Percentiles rank a stretch among this genome's conserved stretches.
Conservation (phyloP, 192 early-diverging fungal genomes). For the Obelidium mucronatum region DNA sequence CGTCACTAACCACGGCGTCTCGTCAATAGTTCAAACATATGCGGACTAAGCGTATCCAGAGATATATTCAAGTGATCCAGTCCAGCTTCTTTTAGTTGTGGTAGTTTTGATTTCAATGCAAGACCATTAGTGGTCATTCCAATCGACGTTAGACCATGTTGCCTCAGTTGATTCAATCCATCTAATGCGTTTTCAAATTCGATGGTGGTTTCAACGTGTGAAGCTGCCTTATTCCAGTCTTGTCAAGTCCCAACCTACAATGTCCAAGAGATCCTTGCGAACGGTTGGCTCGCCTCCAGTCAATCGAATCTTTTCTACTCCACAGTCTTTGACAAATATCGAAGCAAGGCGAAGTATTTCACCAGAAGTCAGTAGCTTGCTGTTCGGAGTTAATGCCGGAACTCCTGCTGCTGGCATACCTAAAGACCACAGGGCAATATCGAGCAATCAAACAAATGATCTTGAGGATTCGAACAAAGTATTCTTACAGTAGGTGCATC, state of each 20-base stretch:
- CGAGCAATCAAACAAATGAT: background rate
- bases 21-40: constrained; percentile 90
- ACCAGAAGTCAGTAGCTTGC: constrained; percentile 74
- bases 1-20: constrained; percentile 70
- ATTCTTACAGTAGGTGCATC: constrained; percentile 97
- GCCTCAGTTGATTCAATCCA: constrained; percentile 76
- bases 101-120: constrained; percentile 85
- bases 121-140: constrained; percentile 97
- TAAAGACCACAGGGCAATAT: background rate
- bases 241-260: constrained; percentile 66
- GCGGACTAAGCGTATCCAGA: constrained; percentile 87
- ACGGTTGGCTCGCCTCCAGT: constrained; percentile 98
- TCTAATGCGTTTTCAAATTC: constrained; percentile 32
- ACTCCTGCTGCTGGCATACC: constrained; percentile 10
- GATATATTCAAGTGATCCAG: constrained; percentile 91
- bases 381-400: constrained; percentile 57
- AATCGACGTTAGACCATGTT: constrained; percentile 77
- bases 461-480: constrained; percentile 66
- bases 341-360: constrained; percentile 85
- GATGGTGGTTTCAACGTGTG: background rate
- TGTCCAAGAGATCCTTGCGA: constrained; percentile 85
- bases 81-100: constrained; percentile 70
- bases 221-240: background rate
- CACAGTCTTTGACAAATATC: constrained; percentile 82
- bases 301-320: constrained; percentile 92